Conservation (phyloP, 2,329 filamentous ascomycete genomes). For the Juglanconis sp. region DNA sequence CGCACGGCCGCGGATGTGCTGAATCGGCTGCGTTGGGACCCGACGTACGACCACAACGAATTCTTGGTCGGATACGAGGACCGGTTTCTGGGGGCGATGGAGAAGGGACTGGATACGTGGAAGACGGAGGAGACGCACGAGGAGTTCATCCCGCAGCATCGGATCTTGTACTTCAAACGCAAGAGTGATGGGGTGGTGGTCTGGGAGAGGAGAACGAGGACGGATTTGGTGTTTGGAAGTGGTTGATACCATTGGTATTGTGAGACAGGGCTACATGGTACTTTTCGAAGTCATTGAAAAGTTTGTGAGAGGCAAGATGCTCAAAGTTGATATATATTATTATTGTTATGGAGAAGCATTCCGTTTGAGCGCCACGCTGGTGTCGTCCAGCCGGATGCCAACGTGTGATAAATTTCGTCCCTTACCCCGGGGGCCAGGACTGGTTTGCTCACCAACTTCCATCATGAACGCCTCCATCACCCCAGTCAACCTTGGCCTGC, state of each 20-base stretch:
- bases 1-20: conserved; percentile 57
- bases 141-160: conserved; percentile 64
- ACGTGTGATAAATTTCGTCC: background rate
- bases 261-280: conserved; percentile 1
- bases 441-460: background rate
- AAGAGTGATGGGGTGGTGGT: conserved; percentile 48
- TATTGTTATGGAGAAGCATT: too few relatives aligned
- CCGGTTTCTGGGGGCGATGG: conserved; percentile 52
- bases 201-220: conserved; percentile 54
- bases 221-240: conserved; percentile 56
- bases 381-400: too few relatives aligned
- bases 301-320: too few relatives aligned
- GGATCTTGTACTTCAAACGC: conserved; percentile 59
- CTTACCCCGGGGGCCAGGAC: background rate
- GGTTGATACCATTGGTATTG: conserved; percentile 29
- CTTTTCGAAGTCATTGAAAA: background rate
- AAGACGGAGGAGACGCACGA: conserved; percentile 61
- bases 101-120: conserved; percentile 54
- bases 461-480: conserved; percentile 12
- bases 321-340: too few relatives aligned
- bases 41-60: conserved; percentile 41
- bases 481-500: conserved; percentile 41
- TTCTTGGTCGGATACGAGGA: conserved; percentile 61
- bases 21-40: conserved; percentile 58
- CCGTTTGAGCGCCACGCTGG: too few relatives aligned